Percentiles rank a stretch among this genome's conserved stretches.
phyloP scores from a whole-genome alignment of 169 alveolate genomes.

The Cyclospora cayetanensis region DNA sequence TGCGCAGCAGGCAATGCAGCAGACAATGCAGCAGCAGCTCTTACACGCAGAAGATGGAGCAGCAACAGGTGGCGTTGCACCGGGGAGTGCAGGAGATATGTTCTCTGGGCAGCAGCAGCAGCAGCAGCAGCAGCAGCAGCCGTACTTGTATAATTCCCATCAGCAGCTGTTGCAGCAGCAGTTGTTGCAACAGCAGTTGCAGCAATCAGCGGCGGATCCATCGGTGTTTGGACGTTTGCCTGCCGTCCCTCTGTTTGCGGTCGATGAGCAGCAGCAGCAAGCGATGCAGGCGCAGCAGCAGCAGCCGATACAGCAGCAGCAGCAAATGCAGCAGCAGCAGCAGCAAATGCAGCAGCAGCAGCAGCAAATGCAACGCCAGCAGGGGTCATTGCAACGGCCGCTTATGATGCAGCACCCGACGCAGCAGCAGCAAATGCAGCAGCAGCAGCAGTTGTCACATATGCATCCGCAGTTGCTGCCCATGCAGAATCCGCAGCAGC shows the following conservation, averaged over 20 bases:
- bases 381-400: background rate
- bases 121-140: background rate
- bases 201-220: background rate
- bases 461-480: background rate
- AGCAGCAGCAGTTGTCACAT: background rate
- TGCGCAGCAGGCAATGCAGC: conserved; percentile 29
- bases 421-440: background rate
- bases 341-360: background rate
- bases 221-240: conserved; percentile 4
- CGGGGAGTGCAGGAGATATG: background rate
- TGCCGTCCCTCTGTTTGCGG: background rate
- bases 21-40: background rate
- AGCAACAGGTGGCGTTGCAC: background rate
- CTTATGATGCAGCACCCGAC: background rate
- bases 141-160: background rate
- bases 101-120: conserved; percentile 19
- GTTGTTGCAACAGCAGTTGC: conserved; percentile 5
- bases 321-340: background rate
- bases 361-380: background rate
- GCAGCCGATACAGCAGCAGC: background rate
- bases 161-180: background rate
- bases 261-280: background rate
- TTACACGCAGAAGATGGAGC: background rate
- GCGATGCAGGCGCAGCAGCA: conserved; percentile 11
- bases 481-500: background rate